A percentile compares a stretch with the other conserved stretches of the same genome.
phyloP scores from a whole-genome alignment of 495 filamentous ascomycete species.

The Penicilliopsis zonata region DNA sequence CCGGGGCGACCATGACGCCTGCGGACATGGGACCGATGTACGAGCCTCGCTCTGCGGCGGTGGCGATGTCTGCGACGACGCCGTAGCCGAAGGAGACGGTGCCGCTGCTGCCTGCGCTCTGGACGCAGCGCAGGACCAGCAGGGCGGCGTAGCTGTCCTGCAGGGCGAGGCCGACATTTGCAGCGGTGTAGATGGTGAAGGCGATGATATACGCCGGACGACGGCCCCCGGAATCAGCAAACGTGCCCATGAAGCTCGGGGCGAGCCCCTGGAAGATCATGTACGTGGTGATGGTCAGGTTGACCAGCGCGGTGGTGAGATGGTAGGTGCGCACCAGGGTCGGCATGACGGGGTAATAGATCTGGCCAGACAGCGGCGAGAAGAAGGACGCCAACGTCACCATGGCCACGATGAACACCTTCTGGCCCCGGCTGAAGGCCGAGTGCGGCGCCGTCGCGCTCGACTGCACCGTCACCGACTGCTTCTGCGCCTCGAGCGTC shows the following conservation, averaged over 20 bases:
- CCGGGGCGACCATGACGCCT: slow-evolving; percentile 13
- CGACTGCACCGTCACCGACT: not conserved
- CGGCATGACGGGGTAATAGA: slow-evolving; percentile 61
- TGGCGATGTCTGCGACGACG: slow-evolving; percentile 49
- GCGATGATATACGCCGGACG: slow-evolving; percentile 46
- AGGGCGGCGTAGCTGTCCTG: slow-evolving; percentile 48
- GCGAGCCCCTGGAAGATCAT: slow-evolving; percentile 51
- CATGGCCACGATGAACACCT: slow-evolving; percentile 50
- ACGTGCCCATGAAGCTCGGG: slow-evolving; percentile 46
- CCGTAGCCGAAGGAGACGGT: slow-evolving; percentile 45
- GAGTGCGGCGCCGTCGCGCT: slow-evolving; percentile 16
- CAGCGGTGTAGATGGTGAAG: slow-evolving; percentile 46
- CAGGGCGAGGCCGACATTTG: slow-evolving; percentile 52
- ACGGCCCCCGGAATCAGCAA: slow-evolving; percentile 47
- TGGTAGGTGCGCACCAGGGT: slow-evolving; percentile 40
- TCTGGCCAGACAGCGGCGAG: slow-evolving; percentile 57
- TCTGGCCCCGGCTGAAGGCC: slow-evolving; percentile 44
- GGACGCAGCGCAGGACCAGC: slow-evolving; percentile 48
- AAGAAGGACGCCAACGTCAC: slow-evolving; percentile 28
- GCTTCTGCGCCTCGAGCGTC: slow-evolving; percentile 1
- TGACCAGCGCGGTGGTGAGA: slow-evolving; percentile 49
- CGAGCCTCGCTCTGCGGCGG: slow-evolving; percentile 44
- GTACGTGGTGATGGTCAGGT: slow-evolving; percentile 55
- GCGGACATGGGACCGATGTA: slow-evolving; percentile 38
- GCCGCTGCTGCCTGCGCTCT: slow-evolving; percentile 44